Evolutionary conservation across 495 filamentous ascomycete species (phyloP), one percentile per base, ranked within the genome.

Genomic region (Aspergillus leporis): DNA sequence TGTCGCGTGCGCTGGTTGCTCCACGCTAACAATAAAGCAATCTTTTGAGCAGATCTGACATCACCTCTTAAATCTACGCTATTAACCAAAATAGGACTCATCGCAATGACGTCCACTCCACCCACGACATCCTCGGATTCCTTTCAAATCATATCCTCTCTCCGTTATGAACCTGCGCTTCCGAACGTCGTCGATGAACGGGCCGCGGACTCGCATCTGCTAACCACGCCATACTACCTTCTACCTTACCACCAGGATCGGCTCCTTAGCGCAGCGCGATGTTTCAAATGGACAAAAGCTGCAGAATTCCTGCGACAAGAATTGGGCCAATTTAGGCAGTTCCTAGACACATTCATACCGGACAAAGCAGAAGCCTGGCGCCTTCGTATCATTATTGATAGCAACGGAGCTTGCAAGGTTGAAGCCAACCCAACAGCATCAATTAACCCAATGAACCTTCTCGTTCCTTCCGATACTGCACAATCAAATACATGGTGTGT

Each of bases 241-340:
- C 82, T 96, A 13, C 73, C 82, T 46, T 87, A 87, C 71, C 93
- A 98, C 70, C 85, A 83, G 21, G 89, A 94, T 65, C 91, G 86
- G n/a, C 84, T 97, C 66, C 79, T 92, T 46, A 76, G 79, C 56
- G 90, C 91, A 25, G 91, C 90, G 0, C 72, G 74, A 30, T 74
- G 89, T 59, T 96, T 92, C 72, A 65, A 77, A 23, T 93, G 87
- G 86, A 25, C 61, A 4, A 47, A 64, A 31, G 74, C 74, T 10
- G 22, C 66, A 16, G 34, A 53, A 0, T 74, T 74, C 59, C 67
- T 77, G 21, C 61, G 70, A 32, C 61, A 68, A 56, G 72, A 74
- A 31, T 30, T 67, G 12, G 18, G 47, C 13, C 51, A 62, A 22
- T 72, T 80, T 28, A 55, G 59, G 19, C 53, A 49, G 1, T 63